A percentile compares a stretch with the other conserved stretches of the same genome.
Evolutionary conservation across 139 green algal genomes (phyloP).

Genomic region (Cymbomonas tetramitiformis): DNA sequence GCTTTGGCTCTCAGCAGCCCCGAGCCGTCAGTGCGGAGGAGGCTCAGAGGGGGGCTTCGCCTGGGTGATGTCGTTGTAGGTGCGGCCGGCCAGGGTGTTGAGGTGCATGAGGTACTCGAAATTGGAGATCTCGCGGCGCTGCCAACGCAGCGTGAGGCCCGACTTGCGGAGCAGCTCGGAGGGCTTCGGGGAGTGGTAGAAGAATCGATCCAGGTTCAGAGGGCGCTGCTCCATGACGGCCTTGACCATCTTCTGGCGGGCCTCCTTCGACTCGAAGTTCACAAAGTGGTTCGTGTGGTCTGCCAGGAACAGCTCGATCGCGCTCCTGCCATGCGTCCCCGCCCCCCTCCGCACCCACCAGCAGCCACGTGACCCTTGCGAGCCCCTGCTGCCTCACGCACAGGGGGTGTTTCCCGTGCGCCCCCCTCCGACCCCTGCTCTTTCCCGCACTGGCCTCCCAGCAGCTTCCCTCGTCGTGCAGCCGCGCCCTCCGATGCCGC

Average conservation of each 20-base stretch:
- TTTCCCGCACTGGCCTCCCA: no score
- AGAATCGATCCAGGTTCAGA: not conserved
- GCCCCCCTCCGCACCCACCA: no score
- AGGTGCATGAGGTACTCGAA: constrained; percentile 48
- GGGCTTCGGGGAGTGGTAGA: not conserved
- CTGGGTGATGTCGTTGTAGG: constrained; percentile 38
- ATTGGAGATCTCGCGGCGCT: constrained; percentile 30
- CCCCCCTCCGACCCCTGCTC: no score
- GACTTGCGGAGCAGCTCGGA: constrained; percentile 6
- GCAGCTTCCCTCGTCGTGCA: no score
- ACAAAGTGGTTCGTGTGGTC: constrained; percentile 35
- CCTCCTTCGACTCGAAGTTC: constrained; percentile 18
- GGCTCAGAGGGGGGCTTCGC: no score
- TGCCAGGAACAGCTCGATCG: constrained; percentile 34
- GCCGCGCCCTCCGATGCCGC: no score
- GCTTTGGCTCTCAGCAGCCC: no score
- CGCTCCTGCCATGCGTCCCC: no score
- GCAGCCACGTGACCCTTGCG: no score
- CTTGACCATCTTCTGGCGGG: not conserved
- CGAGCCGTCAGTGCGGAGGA: no score
- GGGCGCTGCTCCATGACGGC: not conserved
- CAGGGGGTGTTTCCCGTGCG: no score
- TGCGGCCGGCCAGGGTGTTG: constrained; percentile 37
- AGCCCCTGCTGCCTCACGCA: no score
- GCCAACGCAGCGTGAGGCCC: constrained; percentile 22